Base-by-base conservation (phyloP, 331 rosid genomes). In the Malus hybrid region DNA sequence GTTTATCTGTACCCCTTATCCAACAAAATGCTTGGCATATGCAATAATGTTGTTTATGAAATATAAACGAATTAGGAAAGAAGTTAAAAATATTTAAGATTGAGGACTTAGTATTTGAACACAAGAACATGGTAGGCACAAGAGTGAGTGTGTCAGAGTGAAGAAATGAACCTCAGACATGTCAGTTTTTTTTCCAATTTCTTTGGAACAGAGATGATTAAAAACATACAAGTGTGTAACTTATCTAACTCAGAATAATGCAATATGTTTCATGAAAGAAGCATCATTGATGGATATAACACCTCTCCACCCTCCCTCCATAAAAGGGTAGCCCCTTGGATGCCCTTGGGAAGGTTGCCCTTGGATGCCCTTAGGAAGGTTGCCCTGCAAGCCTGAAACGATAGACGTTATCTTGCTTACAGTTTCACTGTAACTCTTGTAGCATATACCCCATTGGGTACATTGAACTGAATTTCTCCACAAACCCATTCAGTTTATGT, bases 1-100 rank as follows among this genome's bases (percentile, higher is more conserved):
- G 0, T 19, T 55, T 55, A 16, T 55, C 0, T 55, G 11, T 93
- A 46, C 91, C 96, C 89, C 91, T 61, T 93, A 96, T 56, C 61
- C 61, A 56, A 56, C 27, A 56, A 55, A 55, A n/a, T 55, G 61
- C 61, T 55, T 55, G 61, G 61, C 12, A 7, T 4, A n/a, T 55
- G 61, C 61, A 55, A n/a, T 19, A 18, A 55, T 18, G 55, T 50
- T 50, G 55, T 54, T 54, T 46, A 0, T 46, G 18, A 10, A 46
- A 46, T 46, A 10, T 46, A 46, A 14, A 46, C 18, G 3, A 34
- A 34, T 34, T 34, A 34, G 39, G 39, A 34, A 34, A 7, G 39
- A 34, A 34, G 39, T 34, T 34, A 7, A 34, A 34, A 34, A 34
- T 34, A 34, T 34, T 34, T 34, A 34, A 1, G 3, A 34, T 34